phyloP scores from a whole-genome alignment of 805 yeast genomes.

The baker's yeast (Saccharomyces cerevisiae) region DNA sequence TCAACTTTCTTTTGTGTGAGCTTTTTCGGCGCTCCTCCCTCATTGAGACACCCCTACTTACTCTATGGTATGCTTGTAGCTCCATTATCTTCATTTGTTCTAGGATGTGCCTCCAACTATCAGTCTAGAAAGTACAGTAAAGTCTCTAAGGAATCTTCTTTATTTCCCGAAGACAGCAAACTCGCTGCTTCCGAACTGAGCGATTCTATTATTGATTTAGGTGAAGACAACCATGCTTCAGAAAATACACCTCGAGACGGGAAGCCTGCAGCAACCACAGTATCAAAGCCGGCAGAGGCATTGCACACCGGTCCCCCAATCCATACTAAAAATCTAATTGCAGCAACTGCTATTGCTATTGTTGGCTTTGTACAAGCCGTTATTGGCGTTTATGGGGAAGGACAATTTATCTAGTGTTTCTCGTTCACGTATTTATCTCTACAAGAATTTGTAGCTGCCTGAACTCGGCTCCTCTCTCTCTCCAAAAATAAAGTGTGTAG shows the following conservation, averaged over 20 bases:
- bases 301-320: constrained; percentile 1
- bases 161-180: background rate
- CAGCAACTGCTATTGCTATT: constrained; percentile 12
- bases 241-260: background rate
- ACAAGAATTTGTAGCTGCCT: background rate
- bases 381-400: constrained; percentile 30
- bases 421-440: background rate
- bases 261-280: background rate
- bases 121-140: background rate
- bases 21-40: constrained; percentile 46
- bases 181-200: constrained; percentile 8
- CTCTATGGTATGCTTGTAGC: constrained; percentile 42
- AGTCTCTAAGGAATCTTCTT: background rate
- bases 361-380: constrained; percentile 25
- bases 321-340: constrained; percentile 7
- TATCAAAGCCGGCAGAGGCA: constrained; percentile 1
- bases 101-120: background rate
- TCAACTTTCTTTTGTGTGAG: constrained; percentile 45
- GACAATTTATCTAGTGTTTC: constrained; percentile 12
- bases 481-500: background rate
- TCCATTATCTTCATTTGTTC: constrained; percentile 15
- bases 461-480: background rate
- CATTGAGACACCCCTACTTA: constrained; percentile 65
- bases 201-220: constrained; percentile 26
- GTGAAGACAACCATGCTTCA: constrained; percentile 8